Percentiles rank a stretch among this genome's conserved stretches.
These are phyloP conservation scores for Suillus variegatus DNA, from an alignment of 768 basidiomycete species.

Conservation along the genomic window DNA sequence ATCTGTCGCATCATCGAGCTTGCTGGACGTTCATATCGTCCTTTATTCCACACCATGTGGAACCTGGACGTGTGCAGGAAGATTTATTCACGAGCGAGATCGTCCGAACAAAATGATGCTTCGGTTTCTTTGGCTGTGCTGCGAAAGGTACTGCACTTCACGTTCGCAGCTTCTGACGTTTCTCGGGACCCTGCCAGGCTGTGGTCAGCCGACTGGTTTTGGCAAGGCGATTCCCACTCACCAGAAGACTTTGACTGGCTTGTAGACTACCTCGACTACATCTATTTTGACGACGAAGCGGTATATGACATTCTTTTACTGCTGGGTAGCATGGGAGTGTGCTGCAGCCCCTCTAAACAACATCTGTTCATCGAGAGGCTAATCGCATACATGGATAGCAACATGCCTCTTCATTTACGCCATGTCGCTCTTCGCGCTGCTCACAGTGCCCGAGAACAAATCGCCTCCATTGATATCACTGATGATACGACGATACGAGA, in stretches of 20 bases:
- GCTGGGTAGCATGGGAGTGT: not conserved
- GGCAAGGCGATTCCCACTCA: not conserved
- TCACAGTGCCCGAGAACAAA: not conserved
- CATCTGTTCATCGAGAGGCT: not conserved
- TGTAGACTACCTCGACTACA: not conserved
- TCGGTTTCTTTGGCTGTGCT: not conserved
- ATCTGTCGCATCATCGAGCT: too few relatives aligned
- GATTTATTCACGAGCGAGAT: not conserved
- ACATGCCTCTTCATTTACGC: not conserved
- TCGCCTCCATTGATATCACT: not conserved
- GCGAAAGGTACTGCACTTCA: not conserved
- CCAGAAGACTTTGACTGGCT: not conserved
- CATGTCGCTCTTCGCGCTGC: not conserved
- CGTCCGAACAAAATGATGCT: not conserved
- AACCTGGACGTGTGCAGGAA: too few relatives aligned
- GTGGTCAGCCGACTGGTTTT: not conserved
- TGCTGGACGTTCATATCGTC: too few relatives aligned
- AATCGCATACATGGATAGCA: not conserved
- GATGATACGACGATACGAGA: not conserved
- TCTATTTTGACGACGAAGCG: not conserved
- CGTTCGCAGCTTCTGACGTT: not conserved
- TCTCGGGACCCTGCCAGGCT: not conserved
- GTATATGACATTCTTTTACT: not conserved
- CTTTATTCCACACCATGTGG: too few relatives aligned
- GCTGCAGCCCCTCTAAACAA: not conserved